A percentile compares a stretch with the other conserved stretches of the same genome.
Evolutionary conservation across 2,329 filamentous ascomycete species (phyloP).

Genomic region (Colletotrichum melonis): DNA sequence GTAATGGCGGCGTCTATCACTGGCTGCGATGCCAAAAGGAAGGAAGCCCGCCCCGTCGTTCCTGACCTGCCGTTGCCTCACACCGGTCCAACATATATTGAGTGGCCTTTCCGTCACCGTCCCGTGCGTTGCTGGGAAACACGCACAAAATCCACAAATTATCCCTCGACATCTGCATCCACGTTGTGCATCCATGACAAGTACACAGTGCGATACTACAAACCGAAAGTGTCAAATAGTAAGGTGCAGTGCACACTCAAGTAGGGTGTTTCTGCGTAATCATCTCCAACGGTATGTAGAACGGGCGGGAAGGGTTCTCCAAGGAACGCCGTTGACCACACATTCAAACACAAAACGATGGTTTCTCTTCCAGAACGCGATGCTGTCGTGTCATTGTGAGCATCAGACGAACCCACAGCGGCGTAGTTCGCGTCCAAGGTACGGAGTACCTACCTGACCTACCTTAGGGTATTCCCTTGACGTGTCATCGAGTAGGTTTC

Average conservation of each 20-base stretch:
- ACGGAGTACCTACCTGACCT: no score
- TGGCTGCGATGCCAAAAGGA: constrained; percentile 6
- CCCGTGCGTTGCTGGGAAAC: constrained; percentile 30
- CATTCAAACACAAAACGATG: not conserved
- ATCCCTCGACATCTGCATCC: constrained; percentile 17
- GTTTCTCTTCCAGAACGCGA: constrained; percentile 10
- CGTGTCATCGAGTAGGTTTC: constrained; percentile 7
- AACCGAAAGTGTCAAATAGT: no score
- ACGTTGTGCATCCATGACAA: constrained; percentile 27
- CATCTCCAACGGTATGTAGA: not conserved
- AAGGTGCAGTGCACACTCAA: no score
- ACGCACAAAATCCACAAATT: constrained; percentile 30
- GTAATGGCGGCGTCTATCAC: constrained; percentile 9
- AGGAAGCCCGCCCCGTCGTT: not conserved
- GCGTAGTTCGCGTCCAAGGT: not conserved
- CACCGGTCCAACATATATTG: not conserved
- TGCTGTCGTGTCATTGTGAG: constrained; percentile 3
- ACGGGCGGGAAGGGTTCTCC: not conserved
- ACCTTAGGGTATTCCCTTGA: not conserved
- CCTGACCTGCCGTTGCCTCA: not conserved
- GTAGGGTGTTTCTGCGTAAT: no score
- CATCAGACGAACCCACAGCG: constrained; percentile 25
- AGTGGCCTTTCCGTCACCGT: constrained; percentile 12
- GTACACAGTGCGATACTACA: constrained; percentile 10
- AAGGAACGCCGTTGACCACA: not conserved